A percentile compares a stretch with the other conserved stretches of the same genome.
Conservation (phyloP, 1,284 basidiomycete genomes). For the Ceratobasidium sp. region DNA sequence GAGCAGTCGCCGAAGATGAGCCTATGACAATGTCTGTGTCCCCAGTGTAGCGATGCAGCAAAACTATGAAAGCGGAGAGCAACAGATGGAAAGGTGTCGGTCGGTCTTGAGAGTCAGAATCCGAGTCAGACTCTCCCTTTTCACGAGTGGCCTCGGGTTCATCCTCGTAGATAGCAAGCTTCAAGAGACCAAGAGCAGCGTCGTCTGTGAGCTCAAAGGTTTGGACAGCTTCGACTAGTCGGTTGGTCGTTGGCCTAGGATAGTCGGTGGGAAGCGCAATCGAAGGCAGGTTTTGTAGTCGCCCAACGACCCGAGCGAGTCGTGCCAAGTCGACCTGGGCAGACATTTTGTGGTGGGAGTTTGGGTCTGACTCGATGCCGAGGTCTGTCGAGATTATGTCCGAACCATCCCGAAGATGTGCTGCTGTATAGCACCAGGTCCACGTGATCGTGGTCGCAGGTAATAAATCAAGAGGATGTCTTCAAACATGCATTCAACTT, state of each 20-base stretch:
- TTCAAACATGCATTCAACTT: no score
- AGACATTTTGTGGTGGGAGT: conserved; percentile 26
- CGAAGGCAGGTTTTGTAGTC: conserved; percentile 82
- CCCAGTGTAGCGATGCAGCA: conserved; percentile 95
- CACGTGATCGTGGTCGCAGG: no score
- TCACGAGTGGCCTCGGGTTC: conserved; percentile 51
- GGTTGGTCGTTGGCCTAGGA: conserved; percentile 80
- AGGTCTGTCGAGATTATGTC: not conserved
- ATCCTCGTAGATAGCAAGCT: conserved; percentile 74
- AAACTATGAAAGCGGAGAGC: conserved; percentile 88
- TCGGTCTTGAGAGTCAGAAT: conserved; percentile 51
- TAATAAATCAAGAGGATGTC: no score
- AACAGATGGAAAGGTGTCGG: conserved; percentile 93
- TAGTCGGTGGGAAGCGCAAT: conserved; percentile 98
- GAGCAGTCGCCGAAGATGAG: conserved; percentile 82
- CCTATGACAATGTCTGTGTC: conserved; percentile 96
- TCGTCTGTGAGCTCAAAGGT: conserved; percentile 68
- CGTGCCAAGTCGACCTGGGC: conserved; percentile 5
- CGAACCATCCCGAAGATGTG: no score
- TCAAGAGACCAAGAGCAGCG: conserved; percentile 58
- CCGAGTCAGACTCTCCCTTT: conserved; percentile 49
- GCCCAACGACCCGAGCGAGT: conserved; percentile 47
- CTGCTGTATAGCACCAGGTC: no score
- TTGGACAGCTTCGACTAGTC: conserved; percentile 82
- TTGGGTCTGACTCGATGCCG: not conserved